A percentile compares a stretch with the other conserved stretches of the same genome.
phyloP scores from a whole-genome alignment of 2,329 filamentous ascomycete species.

The Chrysoporthe deuterocubensis region DNA sequence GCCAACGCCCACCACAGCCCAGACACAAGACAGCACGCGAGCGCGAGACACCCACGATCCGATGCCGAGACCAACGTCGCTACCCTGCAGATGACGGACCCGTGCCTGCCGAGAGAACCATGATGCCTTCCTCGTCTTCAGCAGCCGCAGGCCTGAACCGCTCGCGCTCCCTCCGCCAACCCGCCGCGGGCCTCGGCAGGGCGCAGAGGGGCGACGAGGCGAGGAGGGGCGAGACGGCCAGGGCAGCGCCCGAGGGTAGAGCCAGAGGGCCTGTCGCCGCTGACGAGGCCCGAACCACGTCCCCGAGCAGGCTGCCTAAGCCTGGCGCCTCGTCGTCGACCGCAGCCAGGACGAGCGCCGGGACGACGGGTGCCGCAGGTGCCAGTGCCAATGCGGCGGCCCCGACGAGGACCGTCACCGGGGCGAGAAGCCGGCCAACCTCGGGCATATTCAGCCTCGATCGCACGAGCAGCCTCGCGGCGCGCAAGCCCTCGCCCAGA shows the following conservation, averaged over 20 bases:
- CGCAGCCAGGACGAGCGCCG: constrained; percentile 31
- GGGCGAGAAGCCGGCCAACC: constrained; percentile 29
- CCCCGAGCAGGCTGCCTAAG: constrained; percentile 55
- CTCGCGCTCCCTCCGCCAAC: constrained; percentile 26
- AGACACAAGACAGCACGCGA: too few relatives aligned
- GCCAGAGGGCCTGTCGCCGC: constrained; percentile 1
- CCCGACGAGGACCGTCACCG: constrained; percentile 4
- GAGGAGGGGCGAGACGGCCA: constrained; percentile 6
- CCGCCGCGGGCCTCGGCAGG: constrained; percentile 21
- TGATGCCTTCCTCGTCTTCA: constrained; percentile 24
- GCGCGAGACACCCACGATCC: background rate
- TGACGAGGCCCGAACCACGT: constrained; percentile 39
- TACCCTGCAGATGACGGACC: background rate
- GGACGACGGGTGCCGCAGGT: background rate
- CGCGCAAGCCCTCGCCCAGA: constrained; percentile 34
- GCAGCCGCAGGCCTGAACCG: constrained; percentile 22
- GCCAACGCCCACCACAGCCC: too few relatives aligned
- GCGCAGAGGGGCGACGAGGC: constrained; percentile 18
- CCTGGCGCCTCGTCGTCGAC: constrained; percentile 45
- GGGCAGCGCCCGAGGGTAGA: background rate
- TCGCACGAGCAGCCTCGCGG: constrained; percentile 23
- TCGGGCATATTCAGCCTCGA: constrained; percentile 32
- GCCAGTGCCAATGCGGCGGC: background rate
- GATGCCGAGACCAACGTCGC: background rate
- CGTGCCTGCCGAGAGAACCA: background rate